Percentiles rank a stretch among this genome's conserved stretches.
phyloP scores from a whole-genome alignment of 2,329 filamentous ascomycete genomes.

The Hypomyces perniciosus region DNA sequence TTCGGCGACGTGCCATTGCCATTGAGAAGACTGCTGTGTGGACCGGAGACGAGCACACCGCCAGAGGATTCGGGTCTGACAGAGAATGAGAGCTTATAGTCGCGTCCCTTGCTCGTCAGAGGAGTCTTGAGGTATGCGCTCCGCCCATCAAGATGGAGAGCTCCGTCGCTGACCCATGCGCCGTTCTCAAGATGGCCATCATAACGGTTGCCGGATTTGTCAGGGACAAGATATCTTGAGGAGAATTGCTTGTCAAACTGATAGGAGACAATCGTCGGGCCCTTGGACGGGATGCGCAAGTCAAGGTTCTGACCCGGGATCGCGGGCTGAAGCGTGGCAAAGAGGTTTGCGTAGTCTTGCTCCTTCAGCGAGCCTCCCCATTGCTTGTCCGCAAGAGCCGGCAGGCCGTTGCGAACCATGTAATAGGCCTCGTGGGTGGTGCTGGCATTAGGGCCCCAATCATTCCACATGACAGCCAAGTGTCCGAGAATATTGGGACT shows the following conservation, averaged over 20 bases:
- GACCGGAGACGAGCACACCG: slow-evolving; percentile 13
- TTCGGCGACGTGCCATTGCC: slow-evolving; percentile 10
- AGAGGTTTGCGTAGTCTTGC: slow-evolving; percentile 12
- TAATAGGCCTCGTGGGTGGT: slow-evolving; percentile 20
- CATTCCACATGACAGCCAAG: slow-evolving; percentile 19
- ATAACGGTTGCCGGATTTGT: slow-evolving; percentile 18
- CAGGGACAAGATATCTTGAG: slow-evolving; percentile 19
- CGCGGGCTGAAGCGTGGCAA: slow-evolving; percentile 15
- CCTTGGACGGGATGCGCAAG: slow-evolving; percentile 13
- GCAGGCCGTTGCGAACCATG: slow-evolving; percentile 17
- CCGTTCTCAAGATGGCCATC: slow-evolving; percentile 10
- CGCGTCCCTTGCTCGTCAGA: slow-evolving; percentile 46
- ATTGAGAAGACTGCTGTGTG: slow-evolving; percentile 10
- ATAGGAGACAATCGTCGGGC: slow-evolving; percentile 17
- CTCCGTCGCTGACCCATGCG: slow-evolving; percentile 26
- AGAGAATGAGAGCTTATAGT: slow-evolving; percentile 48
- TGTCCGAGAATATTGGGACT: slow-evolving; percentile 17
- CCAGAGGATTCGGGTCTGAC: slow-evolving; percentile 20
- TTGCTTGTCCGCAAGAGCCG: slow-evolving; percentile 20
- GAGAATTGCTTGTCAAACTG: slow-evolving; percentile 17
- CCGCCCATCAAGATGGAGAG: slow-evolving; percentile 25
- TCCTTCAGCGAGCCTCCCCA: slow-evolving; percentile 18
- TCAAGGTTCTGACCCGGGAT: slow-evolving; percentile 21
- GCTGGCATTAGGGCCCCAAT: slow-evolving; percentile 19
- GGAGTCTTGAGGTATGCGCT: slow-evolving; percentile 41